A percentile compares a stretch with the other conserved stretches of the same genome.
Evolutionary conservation across 768 basidiomycete species (phyloP).

Genomic region (Suillus placidus): DNA sequence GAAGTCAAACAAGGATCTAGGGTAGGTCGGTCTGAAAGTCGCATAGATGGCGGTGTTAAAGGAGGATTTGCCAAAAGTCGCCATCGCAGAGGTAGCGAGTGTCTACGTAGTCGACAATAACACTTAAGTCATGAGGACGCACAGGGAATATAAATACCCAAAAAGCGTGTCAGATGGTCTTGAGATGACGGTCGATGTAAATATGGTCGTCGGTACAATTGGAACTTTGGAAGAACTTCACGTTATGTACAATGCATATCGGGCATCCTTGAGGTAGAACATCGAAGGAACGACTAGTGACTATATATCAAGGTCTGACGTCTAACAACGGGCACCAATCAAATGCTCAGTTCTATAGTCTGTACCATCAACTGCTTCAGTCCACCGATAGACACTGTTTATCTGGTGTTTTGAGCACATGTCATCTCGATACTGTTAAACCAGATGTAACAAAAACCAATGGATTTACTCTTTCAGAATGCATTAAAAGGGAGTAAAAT

Average conservation of each 20-base stretch:
- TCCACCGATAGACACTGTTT: too few species aligned
- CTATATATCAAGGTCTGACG: too few species aligned
- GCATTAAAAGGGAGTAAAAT: too few species aligned
- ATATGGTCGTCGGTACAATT: neutral
- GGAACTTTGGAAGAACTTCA: neutral
- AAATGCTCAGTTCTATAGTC: too few species aligned
- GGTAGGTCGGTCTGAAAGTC: constrained; percentile 73
- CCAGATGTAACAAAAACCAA: too few species aligned
- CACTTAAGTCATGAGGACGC: neutral
- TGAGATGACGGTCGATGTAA: too few species aligned
- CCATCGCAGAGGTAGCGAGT: constrained; percentile 46
- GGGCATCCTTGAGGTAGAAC: neutral
- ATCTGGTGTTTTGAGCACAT: too few species aligned
- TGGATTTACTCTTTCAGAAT: too few species aligned
- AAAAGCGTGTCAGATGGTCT: constrained; percentile 6
- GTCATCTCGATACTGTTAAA: too few species aligned
- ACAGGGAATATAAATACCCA: neutral
- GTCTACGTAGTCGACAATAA: neutral
- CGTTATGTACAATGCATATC: neutral
- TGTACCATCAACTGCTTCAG: too few species aligned
- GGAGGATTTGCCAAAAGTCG: constrained; percentile 70
- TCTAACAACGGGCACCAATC: too few species aligned
- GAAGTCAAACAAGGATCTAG: constrained; percentile 61
- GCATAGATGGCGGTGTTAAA: constrained; percentile 75
- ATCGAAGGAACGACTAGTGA: too few species aligned